These are phyloP conservation scores for Areca catechu DNA, from an alignment of 176 grass and related monocot species.

Conservation along the genomic window DNA sequence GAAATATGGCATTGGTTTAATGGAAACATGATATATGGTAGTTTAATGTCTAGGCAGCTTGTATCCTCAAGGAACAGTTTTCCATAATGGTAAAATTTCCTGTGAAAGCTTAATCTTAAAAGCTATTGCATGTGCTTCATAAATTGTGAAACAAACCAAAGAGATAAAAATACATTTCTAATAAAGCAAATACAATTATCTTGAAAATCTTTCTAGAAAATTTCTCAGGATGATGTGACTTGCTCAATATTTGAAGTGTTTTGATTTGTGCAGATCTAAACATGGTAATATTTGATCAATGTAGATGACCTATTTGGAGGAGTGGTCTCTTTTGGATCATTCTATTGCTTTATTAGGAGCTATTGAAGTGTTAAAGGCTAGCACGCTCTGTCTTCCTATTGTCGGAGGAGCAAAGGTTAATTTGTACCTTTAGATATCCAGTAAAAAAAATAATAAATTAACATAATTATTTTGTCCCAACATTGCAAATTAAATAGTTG, in stretches of 20 bases:
- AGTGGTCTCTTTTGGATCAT: constrained; percentile 19
- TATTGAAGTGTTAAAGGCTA: constrained; percentile 11
- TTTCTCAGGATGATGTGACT: too few relatives aligned
- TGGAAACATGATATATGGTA: too few relatives aligned
- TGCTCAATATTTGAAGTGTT: too few relatives aligned
- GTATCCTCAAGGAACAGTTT: too few relatives aligned
- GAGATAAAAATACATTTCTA: background rate
- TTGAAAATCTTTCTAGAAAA: background rate
- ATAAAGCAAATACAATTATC: background rate
- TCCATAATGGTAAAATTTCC: too few relatives aligned
- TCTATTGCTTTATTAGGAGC: constrained; percentile 6
- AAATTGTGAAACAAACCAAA: too few relatives aligned
- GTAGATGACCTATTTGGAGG: constrained; percentile 13
- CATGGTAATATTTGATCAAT: background rate
- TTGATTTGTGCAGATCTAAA: too few relatives aligned
- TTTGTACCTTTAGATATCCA: background rate
- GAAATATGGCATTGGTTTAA: too few relatives aligned
- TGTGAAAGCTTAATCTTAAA: too few relatives aligned
- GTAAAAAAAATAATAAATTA: background rate
- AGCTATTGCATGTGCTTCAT: too few relatives aligned
- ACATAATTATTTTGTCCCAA: background rate
- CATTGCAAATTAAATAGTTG: background rate
- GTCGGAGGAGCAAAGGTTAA: constrained; percentile 18
- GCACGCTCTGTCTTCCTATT: constrained; percentile 10
- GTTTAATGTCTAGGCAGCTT: too few relatives aligned